Percentiles rank a stretch among this genome's conserved stretches.
Evolutionary conservation across 2,329 filamentous ascomycete genomes (phyloP).

Genomic region (Neonectria ditissima): DNA sequence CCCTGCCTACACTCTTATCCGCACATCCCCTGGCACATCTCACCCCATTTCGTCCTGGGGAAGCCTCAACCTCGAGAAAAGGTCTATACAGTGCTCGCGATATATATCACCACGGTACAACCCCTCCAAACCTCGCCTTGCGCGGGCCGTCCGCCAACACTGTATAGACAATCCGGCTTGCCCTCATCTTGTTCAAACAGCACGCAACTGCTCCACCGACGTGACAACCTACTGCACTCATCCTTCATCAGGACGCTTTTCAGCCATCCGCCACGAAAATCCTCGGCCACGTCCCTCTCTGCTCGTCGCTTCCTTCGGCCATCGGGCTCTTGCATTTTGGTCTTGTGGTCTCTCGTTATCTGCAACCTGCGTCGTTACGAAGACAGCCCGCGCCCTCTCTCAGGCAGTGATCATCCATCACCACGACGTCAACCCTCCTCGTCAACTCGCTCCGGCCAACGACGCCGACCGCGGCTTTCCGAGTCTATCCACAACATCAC

Average conservation of each 20-base stretch:
- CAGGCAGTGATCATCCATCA: background rate
- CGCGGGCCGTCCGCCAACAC: slow-evolving; percentile 32
- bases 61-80: slow-evolving; percentile 43
- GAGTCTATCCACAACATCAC: background rate
- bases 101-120: slow-evolving; percentile 33
- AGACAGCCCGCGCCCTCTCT: background rate
- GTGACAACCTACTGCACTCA: slow-evolving; percentile 42
- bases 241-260: slow-evolving; percentile 38
- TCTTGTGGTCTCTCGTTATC: slow-evolving; percentile 4
- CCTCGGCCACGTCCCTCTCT: slow-evolving; percentile 14
- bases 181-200: slow-evolving; percentile 29
- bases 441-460: background rate
- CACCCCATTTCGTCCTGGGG: slow-evolving; percentile 27
- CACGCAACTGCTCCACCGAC: slow-evolving; percentile 42
- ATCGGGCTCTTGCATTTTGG: background rate
- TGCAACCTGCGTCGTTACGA: background rate
- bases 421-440: background rate
- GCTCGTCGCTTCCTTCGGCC: background rate
- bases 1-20: slow-evolving; percentile 43
- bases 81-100: slow-evolving; percentile 46
- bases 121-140: background rate
- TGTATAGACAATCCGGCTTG: slow-evolving; percentile 43
- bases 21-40: slow-evolving; percentile 34
- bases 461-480: slow-evolving; percentile 5
- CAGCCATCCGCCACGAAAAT: slow-evolving; percentile 39